phyloP scores from a whole-genome alignment of 1,284 basidiomycete species.

The Cryptococcus jaspeensis region DNA sequence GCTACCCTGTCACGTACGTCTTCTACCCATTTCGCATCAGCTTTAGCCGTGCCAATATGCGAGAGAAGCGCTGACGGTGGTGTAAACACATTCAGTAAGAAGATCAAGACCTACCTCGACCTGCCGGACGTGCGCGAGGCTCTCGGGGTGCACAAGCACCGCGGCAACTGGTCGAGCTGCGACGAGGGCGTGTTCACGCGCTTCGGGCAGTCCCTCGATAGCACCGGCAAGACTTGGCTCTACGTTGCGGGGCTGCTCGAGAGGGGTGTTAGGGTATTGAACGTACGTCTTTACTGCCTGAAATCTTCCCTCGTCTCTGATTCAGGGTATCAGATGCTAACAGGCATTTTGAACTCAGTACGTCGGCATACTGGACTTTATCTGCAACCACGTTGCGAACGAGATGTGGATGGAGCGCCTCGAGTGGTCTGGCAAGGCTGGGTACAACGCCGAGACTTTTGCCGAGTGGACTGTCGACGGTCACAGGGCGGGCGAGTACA shows the following conservation, averaged over 20 bases:
- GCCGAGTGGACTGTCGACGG: conserved; percentile 56
- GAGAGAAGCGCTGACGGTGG: not conserved
- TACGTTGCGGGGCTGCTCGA: conserved; percentile 72
- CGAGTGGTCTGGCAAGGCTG: conserved; percentile 63
- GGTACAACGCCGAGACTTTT: conserved; percentile 52
- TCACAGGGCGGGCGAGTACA: conserved; percentile 57
- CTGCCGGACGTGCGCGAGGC: conserved; percentile 56
- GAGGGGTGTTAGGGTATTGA: conserved; percentile 66
- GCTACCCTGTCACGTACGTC: conserved; percentile 51
- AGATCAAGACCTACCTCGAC: conserved; percentile 58
- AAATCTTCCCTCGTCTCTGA: too few relatives aligned
- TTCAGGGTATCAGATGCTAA: not conserved
- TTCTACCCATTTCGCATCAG: not conserved
- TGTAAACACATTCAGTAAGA: conserved; percentile 24
- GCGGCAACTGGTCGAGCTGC: conserved; percentile 59
- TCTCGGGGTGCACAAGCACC: conserved; percentile 62
- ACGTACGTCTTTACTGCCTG: conserved; percentile 43
- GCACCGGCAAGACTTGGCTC: conserved; percentile 49
- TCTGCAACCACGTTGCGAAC: conserved; percentile 70
- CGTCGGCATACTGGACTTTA: conserved; percentile 65
- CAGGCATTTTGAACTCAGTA: conserved; percentile 14
- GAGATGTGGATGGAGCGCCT: conserved; percentile 63
- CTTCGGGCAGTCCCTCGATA: conserved; percentile 39
- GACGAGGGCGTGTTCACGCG: conserved; percentile 50
- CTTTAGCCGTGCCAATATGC: not conserved